Evolutionary conservation across 306 rosid genomes (phyloP), one percentile per base, ranked within the genome.

Genomic region (Vicia faba): DNA sequence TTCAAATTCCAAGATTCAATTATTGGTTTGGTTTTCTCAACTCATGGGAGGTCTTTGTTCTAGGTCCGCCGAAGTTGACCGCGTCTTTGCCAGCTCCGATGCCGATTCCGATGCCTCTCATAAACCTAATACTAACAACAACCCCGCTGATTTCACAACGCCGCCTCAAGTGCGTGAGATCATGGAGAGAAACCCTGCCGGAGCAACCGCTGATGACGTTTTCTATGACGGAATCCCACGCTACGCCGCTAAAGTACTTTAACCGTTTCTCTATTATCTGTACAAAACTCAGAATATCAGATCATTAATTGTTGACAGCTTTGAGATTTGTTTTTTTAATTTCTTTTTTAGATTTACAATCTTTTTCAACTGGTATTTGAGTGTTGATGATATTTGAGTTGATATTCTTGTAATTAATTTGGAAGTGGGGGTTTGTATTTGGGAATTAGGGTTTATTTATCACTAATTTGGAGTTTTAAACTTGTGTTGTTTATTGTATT

Each of bases 181-280:
- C 46, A 80, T 51, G 82, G 75, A 73, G 7, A 64, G 69, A 71
- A 71, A 76, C 10, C 69, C 79, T 10, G 53, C 51, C 59, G 76
- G 29, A 43, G 23, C 23, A 38, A 49, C 26, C 46, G 69, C 10
- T 7, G 82, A 81, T 4, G 86, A 87, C 8, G 83, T 74, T 8
- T 85, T 90, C 68, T 87, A 87, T 44, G 96, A 90, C 23, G 96
- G 96, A 40, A 87, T 90, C 68, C 96, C 96, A 7, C 81, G 80
- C 25, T 90, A 74, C 51, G 3, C 61, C 12, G 79, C 85, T 0
- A 85, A 83, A 89, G 88, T 87, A 48, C 54, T 48, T 16, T 33
- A 33, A 33, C 38, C 9, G 36, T 31, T 31, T 31, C 36, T 31
- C 36, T 31, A 31, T 31, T 6, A 5, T 31, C 8, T 31, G 2